phyloP scores from a whole-genome alignment of 1,284 basidiomycete genomes.

The Microbotryum silenes-acaulis region DNA sequence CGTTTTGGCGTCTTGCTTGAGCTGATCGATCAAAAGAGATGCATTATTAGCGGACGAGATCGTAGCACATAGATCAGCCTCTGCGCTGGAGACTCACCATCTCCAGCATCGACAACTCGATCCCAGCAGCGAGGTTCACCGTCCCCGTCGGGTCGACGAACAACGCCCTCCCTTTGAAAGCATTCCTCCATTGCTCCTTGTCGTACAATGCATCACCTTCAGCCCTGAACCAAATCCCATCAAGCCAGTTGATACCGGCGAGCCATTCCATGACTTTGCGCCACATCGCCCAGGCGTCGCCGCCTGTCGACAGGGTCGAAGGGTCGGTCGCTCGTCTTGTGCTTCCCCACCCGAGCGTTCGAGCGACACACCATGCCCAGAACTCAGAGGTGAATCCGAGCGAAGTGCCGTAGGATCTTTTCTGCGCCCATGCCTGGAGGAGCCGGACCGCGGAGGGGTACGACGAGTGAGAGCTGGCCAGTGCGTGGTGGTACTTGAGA shows the following conservation, averaged over 20 bases:
- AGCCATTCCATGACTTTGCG: constrained; percentile 30
- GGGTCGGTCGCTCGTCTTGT: not conserved
- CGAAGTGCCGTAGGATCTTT: constrained; percentile 37
- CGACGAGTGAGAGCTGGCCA: constrained; percentile 35
- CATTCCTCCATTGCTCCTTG: constrained; percentile 23
- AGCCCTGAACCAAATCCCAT: constrained; percentile 25
- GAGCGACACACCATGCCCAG: constrained; percentile 30
- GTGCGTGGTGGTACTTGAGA: constrained; percentile 39
- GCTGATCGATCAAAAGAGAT: constrained; percentile 44
- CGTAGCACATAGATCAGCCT: not conserved
- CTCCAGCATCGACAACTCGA: constrained; percentile 52
- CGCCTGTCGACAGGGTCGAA: constrained; percentile 17
- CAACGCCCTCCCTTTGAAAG: constrained; percentile 45
- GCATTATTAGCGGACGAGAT: not conserved
- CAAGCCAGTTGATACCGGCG: constrained; percentile 25
- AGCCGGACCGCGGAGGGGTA: constrained; percentile 39
- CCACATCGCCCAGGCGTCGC: constrained; percentile 30
- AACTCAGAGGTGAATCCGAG: constrained; percentile 25
- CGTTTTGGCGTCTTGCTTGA: constrained; percentile 63
- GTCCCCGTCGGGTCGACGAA: constrained; percentile 74
- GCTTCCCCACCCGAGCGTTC: constrained; percentile 17
- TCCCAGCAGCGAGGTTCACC: constrained; percentile 70
- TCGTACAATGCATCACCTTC: constrained; percentile 12
- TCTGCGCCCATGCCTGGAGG: constrained; percentile 41
- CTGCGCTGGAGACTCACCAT: constrained; percentile 35